Conservation (phyloP, 148 eudicot species). For the Pharnaceum exiguum region DNA sequence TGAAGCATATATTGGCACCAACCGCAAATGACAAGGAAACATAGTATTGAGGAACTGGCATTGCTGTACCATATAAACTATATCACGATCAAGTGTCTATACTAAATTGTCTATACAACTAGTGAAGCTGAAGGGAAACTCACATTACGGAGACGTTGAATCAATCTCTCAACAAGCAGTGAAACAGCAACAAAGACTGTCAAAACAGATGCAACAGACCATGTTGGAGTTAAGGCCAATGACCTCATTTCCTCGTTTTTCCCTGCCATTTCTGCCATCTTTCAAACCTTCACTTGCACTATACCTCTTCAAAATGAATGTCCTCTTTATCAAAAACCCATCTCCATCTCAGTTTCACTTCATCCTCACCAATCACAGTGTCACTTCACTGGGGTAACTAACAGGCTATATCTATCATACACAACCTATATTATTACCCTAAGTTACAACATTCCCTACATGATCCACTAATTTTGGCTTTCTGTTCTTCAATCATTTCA, state of each 20-base stretch:
- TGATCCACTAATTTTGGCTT: neutral
- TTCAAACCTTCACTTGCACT: neutral
- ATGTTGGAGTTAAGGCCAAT: slow-evolving; percentile 92
- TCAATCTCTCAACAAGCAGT: slow-evolving; percentile 82
- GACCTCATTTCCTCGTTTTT: slow-evolving; percentile 49
- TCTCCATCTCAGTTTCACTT: slow-evolving; percentile 5
- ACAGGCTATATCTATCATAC: slow-evolving; percentile 1
- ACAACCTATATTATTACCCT: neutral
- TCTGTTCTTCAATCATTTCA: neutral
- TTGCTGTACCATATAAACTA: neutral
- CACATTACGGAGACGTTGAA: slow-evolving; percentile 69
- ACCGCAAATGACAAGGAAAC: neutral
- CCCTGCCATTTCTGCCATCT: slow-evolving; percentile 35
- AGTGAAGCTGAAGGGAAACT: slow-evolving; percentile 20
- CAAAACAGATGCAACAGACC: slow-evolving; percentile 93
- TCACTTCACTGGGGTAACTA: neutral
- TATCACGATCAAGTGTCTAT: neutral
- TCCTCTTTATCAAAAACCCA: neutral
- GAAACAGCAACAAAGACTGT: slow-evolving; percentile 87
- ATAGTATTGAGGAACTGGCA: neutral
- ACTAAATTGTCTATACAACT: neutral
- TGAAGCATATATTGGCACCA: neutral
- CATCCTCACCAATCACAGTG: neutral
- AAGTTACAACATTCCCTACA: neutral
- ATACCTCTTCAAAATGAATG: neutral